A percentile compares a stretch with the other conserved stretches of the same genome.
Conservation (phyloP, 345 rosid genomes). For the Camelina sativa region DNA sequence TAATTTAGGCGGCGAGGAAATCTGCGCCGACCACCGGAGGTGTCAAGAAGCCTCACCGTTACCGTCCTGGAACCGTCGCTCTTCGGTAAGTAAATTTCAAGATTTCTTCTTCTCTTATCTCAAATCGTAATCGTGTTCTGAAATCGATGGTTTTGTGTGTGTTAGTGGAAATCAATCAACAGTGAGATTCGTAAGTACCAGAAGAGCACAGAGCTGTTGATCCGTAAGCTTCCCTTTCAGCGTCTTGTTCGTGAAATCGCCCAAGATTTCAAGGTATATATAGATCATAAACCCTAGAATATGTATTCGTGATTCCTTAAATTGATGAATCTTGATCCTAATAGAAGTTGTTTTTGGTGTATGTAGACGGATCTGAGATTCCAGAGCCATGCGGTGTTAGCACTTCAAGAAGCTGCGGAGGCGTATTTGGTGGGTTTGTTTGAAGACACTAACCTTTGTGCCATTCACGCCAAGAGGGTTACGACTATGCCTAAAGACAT, state of each 20-base stretch:
- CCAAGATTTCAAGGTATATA: conserved; percentile 58
- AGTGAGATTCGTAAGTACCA: conserved; percentile 67
- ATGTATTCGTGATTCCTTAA: too few relatives aligned
- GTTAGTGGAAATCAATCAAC: not conserved
- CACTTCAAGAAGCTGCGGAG: conserved; percentile 78
- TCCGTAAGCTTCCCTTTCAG: conserved; percentile 74
- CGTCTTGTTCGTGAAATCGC: conserved; percentile 80
- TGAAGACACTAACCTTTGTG: conserved; percentile 59
- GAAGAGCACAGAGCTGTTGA: conserved; percentile 75
- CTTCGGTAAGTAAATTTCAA: conserved; percentile 49
- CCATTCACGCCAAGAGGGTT: conserved; percentile 72
- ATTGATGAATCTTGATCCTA: too few relatives aligned
- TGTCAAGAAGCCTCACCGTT: conserved; percentile 78
- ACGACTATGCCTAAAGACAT: conserved; percentile 78
- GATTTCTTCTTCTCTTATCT: too few relatives aligned
- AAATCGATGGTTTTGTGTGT: not conserved
- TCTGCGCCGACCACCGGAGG: conserved; percentile 74
- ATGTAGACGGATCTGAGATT: conserved; percentile 67
- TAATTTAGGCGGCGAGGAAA: conserved; percentile 66
- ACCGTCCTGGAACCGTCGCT: conserved; percentile 77
- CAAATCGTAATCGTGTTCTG: not conserved
- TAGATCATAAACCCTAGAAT: not conserved
- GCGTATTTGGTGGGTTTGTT: conserved; percentile 77
- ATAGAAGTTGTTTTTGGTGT: too few relatives aligned
- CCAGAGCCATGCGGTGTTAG: conserved; percentile 78